Evolutionary conservation across 768 basidiomycete genomes (phyloP).

Genomic region (Amanita rubescens): DNA sequence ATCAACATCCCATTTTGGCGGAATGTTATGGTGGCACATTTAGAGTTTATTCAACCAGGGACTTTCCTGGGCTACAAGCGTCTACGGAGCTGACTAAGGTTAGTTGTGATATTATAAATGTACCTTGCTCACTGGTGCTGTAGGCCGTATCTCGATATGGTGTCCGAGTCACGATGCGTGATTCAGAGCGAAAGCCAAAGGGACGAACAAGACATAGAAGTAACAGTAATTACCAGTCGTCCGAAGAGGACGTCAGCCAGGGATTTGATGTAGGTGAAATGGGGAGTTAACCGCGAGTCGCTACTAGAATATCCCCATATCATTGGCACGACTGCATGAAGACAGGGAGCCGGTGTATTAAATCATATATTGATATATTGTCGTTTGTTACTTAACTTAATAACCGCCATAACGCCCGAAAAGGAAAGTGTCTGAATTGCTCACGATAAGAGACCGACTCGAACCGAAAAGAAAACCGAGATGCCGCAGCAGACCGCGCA

Average conservation of each 20-base stretch:
- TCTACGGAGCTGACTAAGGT: constrained; percentile 70
- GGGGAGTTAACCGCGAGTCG: not conserved
- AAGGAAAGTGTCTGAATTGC: not conserved
- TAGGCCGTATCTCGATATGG: constrained; percentile 32
- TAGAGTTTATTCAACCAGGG: constrained; percentile 64
- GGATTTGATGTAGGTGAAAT: not conserved
- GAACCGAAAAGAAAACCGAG: not conserved
- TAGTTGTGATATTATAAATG: constrained; percentile 8
- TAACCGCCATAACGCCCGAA: not conserved
- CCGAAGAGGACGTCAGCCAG: constrained; percentile 4
- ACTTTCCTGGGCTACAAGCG: constrained; percentile 63
- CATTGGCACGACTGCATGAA: not conserved
- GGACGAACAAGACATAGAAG: constrained; percentile 17
- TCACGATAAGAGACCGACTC: no score
- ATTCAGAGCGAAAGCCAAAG: constrained; percentile 32
- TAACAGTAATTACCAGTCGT: constrained; percentile 4
- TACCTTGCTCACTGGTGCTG: not conserved
- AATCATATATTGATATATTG: no score
- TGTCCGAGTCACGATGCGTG: constrained; percentile 33
- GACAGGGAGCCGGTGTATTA: not conserved
- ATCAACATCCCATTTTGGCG: constrained; percentile 39
- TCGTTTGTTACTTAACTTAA: no score
- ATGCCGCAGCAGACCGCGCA: constrained; percentile 8
- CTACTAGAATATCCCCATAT: no score
- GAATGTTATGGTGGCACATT: constrained; percentile 62